Evolutionary conservation across 345 rosid species (phyloP), one percentile per base, ranked within the genome.

Genomic region (Citrus maxima): DNA sequence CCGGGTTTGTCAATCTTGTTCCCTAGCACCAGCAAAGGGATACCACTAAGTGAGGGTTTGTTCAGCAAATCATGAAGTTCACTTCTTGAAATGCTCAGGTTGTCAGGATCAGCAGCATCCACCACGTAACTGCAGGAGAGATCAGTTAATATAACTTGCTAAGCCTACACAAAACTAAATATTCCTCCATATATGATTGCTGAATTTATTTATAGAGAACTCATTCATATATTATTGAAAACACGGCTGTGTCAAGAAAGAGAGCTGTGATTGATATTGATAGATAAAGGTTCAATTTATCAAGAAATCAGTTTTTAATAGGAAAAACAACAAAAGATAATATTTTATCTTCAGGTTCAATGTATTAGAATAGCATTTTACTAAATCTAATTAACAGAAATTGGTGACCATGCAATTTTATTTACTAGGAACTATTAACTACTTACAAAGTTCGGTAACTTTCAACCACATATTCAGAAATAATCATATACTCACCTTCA

Each of bases 1-100:
- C 92, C 98, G 22, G 97, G 87, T 79, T 85, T 92, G 91, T 95
- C 98, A 22, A 92, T 92, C 86, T 95, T 95, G 89, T 95, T 95
- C 5, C 98, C 98, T 54, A 95, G 89, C 70, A 95, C 90, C 56
- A 95, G 87, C 73, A 95, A 84, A 54, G 98, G 98, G 80, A 93
- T 95, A 63, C 95, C 95, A 77, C 70, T 85, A 22, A 95, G 92
- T 4, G 97, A 93, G 30, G 98, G 81, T 83, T 95, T 95, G 78
- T 88, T 85, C 70, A 95, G 83, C 82, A 95, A 88, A 71, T 93
- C 98, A 82, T 95, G 98, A 30, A 95, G 92, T 85, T 95, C 98
- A 9, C 95, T 90, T 79, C 79, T 89, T n/a, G 98, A 89, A 56
- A 92, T 88, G 84, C 90, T 88, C 30, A 95, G 80, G 81, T 91